Conservation (phyloP, 306 rosid species). For the Pueraria montana region DNA sequence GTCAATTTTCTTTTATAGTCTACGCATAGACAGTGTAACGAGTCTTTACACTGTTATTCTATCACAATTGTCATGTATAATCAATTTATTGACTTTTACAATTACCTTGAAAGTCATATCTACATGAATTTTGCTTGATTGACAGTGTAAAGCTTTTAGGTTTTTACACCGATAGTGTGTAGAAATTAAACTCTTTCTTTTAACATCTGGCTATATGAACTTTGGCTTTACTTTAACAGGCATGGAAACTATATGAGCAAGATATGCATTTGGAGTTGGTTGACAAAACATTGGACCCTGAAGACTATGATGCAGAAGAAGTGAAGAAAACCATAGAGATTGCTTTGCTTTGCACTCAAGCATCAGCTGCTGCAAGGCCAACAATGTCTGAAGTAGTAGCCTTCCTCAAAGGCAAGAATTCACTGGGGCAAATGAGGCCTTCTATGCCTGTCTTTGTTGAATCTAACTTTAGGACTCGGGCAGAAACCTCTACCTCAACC, state of each 20-base stretch:
- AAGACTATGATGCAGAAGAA: slow-evolving; percentile 62
- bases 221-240: slow-evolving; percentile 47
- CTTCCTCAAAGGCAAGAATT: slow-evolving; percentile 60
- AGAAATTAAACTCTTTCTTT: not conserved
- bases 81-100: not conserved
- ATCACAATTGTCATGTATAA: not conserved
- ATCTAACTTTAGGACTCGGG: slow-evolving; percentile 44
- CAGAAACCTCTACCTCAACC: slow-evolving; percentile 61
- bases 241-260: slow-evolving; percentile 65
- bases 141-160: not conserved
- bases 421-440: slow-evolving; percentile 48
- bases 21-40: not conserved
- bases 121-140: not conserved
- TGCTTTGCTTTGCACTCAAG: slow-evolving; percentile 68
- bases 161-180: no score
- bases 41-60: no score
- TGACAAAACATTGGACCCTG: slow-evolving; percentile 59
- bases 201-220: not conserved
- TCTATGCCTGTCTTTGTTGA: slow-evolving; percentile 71
- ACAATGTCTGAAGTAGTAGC: slow-evolving; percentile 72
- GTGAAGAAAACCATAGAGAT: slow-evolving; percentile 64
- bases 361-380: slow-evolving; percentile 69
- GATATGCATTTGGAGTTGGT: slow-evolving; percentile 54
- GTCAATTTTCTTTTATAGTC: not conserved
- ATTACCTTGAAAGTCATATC: not conserved